A percentile compares a stretch with the other conserved stretches of the same genome.
Evolutionary conservation across 2,329 filamentous ascomycete species (phyloP).

Genomic region (Leptoxyphium fumago): DNA sequence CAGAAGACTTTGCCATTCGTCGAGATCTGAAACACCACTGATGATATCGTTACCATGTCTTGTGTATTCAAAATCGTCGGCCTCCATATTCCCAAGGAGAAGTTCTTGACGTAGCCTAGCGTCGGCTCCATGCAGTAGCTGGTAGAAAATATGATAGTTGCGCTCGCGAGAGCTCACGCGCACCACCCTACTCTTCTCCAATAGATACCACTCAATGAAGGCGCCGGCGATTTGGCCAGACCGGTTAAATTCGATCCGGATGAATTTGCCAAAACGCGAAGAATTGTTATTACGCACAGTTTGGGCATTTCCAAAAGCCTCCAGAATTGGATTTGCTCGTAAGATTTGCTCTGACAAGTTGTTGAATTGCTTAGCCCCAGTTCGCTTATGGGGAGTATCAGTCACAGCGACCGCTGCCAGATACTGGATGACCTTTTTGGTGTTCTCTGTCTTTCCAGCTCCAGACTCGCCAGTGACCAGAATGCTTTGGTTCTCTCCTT

Average conservation of each 20-base stretch:
- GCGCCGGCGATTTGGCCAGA: constrained; percentile 84
- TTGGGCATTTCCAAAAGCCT: constrained; percentile 96
- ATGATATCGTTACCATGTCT: constrained; percentile 85
- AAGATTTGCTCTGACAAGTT: constrained; percentile 94
- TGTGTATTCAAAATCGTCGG: constrained; percentile 85
- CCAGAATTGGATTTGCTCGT: constrained; percentile 88
- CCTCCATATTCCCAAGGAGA: constrained; percentile 56
- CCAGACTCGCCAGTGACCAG: constrained; percentile 95
- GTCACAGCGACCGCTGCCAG: constrained; percentile 83
- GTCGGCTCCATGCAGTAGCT: constrained; percentile 76
- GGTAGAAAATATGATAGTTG: constrained; percentile 97
- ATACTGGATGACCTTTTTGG: constrained; percentile 98
- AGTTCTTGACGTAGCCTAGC: constrained; percentile 58
- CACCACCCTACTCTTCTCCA: constrained; percentile 97
- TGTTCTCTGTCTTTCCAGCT: constrained; percentile 97
- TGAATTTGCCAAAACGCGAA: constrained; percentile 96
- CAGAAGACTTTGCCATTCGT: constrained; percentile 79
- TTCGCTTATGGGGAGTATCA: constrained; percentile 48
- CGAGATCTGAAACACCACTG: constrained; percentile 71
- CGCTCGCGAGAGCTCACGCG: constrained; percentile 74
- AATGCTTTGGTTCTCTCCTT: constrained; percentile 93
- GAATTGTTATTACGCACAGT: constrained; percentile 98
- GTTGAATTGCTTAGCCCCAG: constrained; percentile 52
- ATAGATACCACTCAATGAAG: constrained; percentile 95
- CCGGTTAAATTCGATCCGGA: constrained; percentile 85